Conservation (phyloP, 2,329 filamentous ascomycete species). For the Salinomyces thailandicus region DNA sequence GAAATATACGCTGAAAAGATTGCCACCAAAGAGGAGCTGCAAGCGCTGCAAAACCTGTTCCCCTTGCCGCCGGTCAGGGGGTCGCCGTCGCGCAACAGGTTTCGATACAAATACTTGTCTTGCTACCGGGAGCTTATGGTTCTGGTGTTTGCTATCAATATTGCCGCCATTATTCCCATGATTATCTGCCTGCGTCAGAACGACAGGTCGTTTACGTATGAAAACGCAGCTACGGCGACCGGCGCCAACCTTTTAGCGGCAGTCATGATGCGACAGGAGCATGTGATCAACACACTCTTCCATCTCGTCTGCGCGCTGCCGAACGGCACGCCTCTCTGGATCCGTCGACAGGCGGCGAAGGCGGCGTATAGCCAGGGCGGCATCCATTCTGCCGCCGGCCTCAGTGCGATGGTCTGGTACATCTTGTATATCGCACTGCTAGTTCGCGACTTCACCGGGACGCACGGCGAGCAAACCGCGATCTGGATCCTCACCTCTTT, state of each 20-base stretch:
- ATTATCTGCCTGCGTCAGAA: constrained; percentile 3
- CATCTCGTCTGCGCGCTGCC: constrained; percentile 25
- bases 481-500: constrained; percentile 35
- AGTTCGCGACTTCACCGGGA: constrained; percentile 15
- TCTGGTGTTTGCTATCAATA: constrained; percentile 19
- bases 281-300: constrained; percentile 32
- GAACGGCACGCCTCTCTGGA: constrained; percentile 23
- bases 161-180: constrained; percentile 15
- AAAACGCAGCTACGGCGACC: constrained; percentile 24
- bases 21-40: constrained; percentile 16
- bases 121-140: constrained; percentile 24
- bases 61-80: constrained; percentile 15
- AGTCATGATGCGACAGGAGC: constrained; percentile 30
- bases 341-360: constrained; percentile 30
- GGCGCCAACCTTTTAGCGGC: constrained; percentile 26
- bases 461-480: constrained; percentile 3
- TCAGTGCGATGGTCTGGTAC: constrained; percentile 36
- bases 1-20: constrained; percentile 8
- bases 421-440: constrained; percentile 29
- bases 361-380: constrained; percentile 32
- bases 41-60: constrained; percentile 9
- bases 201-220: constrained; percentile 10
- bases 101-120: constrained; percentile 22
- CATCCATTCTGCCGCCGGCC: constrained; percentile 29
- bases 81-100: constrained; percentile 13